Evolutionary conservation across 2,329 filamentous ascomycete species (phyloP).

Genomic region (Ceratocystis lukuohia): DNA sequence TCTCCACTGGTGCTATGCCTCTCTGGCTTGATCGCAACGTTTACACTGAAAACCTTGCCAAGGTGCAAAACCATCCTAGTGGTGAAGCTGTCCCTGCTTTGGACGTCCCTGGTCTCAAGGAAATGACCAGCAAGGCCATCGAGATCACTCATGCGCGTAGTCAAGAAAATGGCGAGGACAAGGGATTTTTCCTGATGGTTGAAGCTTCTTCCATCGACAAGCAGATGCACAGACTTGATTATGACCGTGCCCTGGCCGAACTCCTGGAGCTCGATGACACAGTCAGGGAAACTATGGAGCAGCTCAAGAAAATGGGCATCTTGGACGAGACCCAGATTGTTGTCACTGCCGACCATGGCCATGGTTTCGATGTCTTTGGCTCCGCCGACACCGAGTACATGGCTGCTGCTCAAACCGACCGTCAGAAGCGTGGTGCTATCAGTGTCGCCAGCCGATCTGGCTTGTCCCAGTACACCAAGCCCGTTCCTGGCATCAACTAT

Average conservation of each 20-base stretch:
- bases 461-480: constrained; percentile 57
- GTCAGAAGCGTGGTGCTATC: constrained; percentile 61
- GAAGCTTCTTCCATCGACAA: constrained; percentile 81
- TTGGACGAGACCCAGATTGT: constrained; percentile 66
- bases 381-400: constrained; percentile 70
- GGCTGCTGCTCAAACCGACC: constrained; percentile 47
- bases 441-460: constrained; percentile 63
- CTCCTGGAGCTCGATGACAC: constrained; percentile 79
- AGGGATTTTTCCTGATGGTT: constrained; percentile 79
- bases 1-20: constrained; percentile 59
- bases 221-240: constrained; percentile 77
- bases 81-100: constrained; percentile 51
- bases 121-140: constrained; percentile 80
- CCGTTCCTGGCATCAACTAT: constrained; percentile 49
- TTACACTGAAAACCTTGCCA: constrained; percentile 55
- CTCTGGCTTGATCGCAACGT: constrained; percentile 81
- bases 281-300: constrained; percentile 57
- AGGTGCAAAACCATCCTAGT: constrained; percentile 53
- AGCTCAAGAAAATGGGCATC: constrained; percentile 51
- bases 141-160: constrained; percentile 59
- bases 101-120: constrained; percentile 71
- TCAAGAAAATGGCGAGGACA: constrained; percentile 31
- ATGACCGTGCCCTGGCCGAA: constrained; percentile 72
- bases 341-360: constrained; percentile 77
- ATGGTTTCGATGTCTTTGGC: constrained; percentile 80